phyloP scores from a whole-genome alignment of 352 stramenopile species.

The Phytophthora ramorum region DNA sequence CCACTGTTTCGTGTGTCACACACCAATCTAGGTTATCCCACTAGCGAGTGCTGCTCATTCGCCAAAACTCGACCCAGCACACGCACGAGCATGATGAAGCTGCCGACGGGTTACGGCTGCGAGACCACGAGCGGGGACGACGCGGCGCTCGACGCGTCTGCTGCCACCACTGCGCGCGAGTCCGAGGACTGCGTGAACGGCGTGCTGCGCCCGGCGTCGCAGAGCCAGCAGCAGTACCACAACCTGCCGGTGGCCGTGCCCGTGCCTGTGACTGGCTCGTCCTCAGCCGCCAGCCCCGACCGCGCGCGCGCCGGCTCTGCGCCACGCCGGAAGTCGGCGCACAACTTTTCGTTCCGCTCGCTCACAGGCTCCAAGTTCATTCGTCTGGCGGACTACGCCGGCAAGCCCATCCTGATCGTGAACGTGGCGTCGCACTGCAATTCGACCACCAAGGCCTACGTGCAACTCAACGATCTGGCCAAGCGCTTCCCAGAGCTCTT shows the following conservation, averaged over 20 bases:
- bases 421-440: constrained; percentile 88
- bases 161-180: constrained; percentile 10
- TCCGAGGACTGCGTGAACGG: constrained; percentile 30
- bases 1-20: neutral
- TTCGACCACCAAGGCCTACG: constrained; percentile 76
- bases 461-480: constrained; percentile 75
- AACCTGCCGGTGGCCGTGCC: constrained; percentile 69
- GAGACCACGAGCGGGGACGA: constrained; percentile 37
- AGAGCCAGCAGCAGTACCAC: constrained; percentile 51
- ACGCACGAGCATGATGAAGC: constrained; percentile 46
- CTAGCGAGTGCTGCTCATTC: constrained; percentile 16
- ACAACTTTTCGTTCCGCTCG: constrained; percentile 82
- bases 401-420: constrained; percentile 73
- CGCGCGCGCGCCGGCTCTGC: constrained; percentile 26
- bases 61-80: constrained; percentile 17
- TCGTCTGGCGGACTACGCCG: constrained; percentile 68
- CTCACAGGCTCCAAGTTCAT: constrained; percentile 68
- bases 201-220: constrained; percentile 13
- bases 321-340: constrained; percentile 59
- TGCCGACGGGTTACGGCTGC: constrained; percentile 42
- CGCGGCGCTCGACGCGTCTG: neutral
- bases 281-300: constrained; percentile 37
- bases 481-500: constrained; percentile 69
- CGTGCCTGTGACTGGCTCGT: constrained; percentile 40
- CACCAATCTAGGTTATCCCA: neutral